Base-by-base conservation (phyloP, 2,329 filamentous ascomycete genomes). In the Fusarium agapanthi region DNA sequence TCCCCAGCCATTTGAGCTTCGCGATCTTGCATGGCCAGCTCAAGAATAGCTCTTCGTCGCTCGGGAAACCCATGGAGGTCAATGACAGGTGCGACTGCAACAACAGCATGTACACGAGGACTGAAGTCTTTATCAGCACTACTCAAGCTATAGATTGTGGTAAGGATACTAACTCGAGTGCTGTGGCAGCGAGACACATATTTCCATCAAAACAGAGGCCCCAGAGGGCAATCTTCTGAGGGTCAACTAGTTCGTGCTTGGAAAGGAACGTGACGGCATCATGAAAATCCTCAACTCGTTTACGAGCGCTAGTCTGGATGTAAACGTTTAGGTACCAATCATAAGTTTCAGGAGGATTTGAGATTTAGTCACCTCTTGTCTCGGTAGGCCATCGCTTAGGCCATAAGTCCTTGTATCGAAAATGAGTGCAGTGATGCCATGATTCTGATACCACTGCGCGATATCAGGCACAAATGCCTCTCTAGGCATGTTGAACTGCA, bases 81-180 rank as follows among this genome's bases (percentile, higher is more conserved):
- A 35, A 51, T 51, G 32, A 51, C 48, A 5, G 48, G 48, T 37
- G 48, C 48, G 7, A 51, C 48, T 1, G 48, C 48, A 22, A 51
- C 32, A 12, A 51, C 48, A 22, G 48, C 48, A 26, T 51, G 48
- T 11, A 51, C 48, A 20, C 48, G 48, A 1, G 48, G 48, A 35
- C 48, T 51, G 1, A 15, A 8, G 48, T 22, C 13, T 15, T 26
- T 5, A 8, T 51, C 0, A 51, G 48, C n/a, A 22, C 8, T 14
- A 0, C 1, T 37, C 11, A 26, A 51, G 7, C 1, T 7, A 3
- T 35, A 37, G n/a, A 20, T 37, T 8, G 1, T 11, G 0, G 2
- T 34, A 0, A 11, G 3, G 8, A 8, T 26, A 51, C 48, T 37
- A 4, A 51, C 48, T 51, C 48, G 4, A 51, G 48, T 8, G 48